Percentiles rank a stretch among this genome's conserved stretches.
Evolutionary conservation across 177 flowering plant species (phyloP).

Genomic region (Vitis hybrid): DNA sequence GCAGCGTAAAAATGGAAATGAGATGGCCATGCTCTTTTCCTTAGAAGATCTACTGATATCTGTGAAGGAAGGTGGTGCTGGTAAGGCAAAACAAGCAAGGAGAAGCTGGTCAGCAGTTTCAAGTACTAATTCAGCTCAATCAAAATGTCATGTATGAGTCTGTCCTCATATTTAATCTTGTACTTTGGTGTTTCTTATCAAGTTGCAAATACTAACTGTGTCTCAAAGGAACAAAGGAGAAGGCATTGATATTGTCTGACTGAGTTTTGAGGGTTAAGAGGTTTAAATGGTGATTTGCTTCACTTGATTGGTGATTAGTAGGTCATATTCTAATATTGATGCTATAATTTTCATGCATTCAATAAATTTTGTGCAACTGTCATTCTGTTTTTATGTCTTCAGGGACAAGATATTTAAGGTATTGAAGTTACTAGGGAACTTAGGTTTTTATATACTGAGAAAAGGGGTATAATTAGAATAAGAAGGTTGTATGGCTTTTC

Average conservation of each 20-base stretch:
- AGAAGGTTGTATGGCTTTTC: neutral
- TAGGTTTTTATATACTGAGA: too few relatives aligned
- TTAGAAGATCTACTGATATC: conserved; percentile 51
- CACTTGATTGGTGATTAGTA: neutral
- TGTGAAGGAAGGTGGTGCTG: conserved; percentile 26
- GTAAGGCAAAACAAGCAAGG: conserved; percentile 30
- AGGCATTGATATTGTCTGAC: too few relatives aligned
- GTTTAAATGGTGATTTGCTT: neutral
- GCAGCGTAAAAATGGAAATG: conserved; percentile 35
- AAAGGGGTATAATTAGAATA: neutral
- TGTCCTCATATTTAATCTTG: conserved; percentile 1
- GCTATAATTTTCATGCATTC: neutral
- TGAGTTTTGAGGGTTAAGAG: neutral
- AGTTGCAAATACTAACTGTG: neutral
- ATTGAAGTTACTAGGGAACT: too few relatives aligned
- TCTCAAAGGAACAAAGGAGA: too few relatives aligned
- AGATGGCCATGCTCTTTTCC: conserved; percentile 27
- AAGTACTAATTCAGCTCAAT: conserved; percentile 25
- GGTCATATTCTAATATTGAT: neutral
- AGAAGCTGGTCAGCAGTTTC: conserved; percentile 26
- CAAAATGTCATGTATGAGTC: conserved; percentile 51
- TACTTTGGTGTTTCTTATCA: neutral
- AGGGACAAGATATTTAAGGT: neutral
- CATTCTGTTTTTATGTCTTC: neutral
- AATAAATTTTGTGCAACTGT: neutral